These are phyloP conservation scores for Penicillium hesseltinei DNA, from an alignment of 2,329 filamentous ascomycete genomes.

Conservation along the genomic window DNA sequence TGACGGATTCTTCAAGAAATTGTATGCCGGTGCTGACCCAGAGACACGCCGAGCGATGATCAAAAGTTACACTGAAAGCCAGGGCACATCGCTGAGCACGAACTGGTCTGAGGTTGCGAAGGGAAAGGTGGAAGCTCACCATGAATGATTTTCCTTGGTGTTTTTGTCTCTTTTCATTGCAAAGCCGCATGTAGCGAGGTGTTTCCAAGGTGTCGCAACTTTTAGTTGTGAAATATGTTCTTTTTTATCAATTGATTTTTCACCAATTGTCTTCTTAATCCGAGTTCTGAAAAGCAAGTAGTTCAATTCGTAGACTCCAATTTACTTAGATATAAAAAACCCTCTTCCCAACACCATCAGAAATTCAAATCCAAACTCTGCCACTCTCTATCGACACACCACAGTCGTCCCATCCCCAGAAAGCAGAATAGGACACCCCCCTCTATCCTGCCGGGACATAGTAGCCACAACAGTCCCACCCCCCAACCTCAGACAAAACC, in stretches of 20 bases:
- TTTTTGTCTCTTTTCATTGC: constrained; percentile 3
- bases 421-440: not conserved
- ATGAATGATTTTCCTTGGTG: constrained; percentile 19
- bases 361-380: not conserved
- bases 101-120: constrained; percentile 81
- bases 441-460: not conserved
- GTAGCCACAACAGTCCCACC: not conserved
- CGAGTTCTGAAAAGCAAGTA: not conserved
- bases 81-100: constrained; percentile 87
- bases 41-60: constrained; percentile 93
- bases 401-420: not conserved
- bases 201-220: not conserved
- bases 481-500: not conserved
- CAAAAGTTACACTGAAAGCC: constrained; percentile 94
- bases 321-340: not conserved
- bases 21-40: constrained; percentile 73
- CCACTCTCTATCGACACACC: not conserved
- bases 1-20: constrained; percentile 83
- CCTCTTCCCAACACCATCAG: not conserved
- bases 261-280: not conserved
- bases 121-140: constrained; percentile 60
- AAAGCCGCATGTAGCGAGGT: constrained; percentile 13
- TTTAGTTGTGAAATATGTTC: not conserved
- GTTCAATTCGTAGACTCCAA: not conserved
- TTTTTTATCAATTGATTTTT: not conserved